Percentiles rank a stretch among this genome's conserved stretches.
Conservation (phyloP, 768 basidiomycete genomes). For the Pulveroboletus sp. region DNA sequence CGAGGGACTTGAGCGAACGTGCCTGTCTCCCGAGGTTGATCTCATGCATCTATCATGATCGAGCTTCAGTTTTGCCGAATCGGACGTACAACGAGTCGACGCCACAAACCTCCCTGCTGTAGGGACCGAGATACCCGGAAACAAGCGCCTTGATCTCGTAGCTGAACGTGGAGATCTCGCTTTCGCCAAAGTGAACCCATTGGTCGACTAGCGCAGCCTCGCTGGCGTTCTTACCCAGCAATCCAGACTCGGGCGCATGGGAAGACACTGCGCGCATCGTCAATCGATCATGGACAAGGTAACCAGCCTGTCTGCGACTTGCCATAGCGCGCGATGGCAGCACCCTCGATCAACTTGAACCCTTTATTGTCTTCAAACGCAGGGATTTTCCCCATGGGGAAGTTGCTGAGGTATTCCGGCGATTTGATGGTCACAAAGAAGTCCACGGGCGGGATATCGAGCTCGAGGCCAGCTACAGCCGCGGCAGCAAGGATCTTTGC, state of each 20-base stretch:
- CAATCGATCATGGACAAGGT: neutral
- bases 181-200: constrained; percentile 30
- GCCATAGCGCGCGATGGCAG: constrained; percentile 28
- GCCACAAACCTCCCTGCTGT: constrained; percentile 20
- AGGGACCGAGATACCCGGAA: constrained; percentile 17
- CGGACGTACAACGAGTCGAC: neutral
- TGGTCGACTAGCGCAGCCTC: constrained; percentile 30
- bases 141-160: constrained; percentile 18
- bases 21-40: constrained; percentile 16
- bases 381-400: constrained; percentile 28
- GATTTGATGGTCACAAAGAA: constrained; percentile 23
- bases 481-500: constrained; percentile 25
- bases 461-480: constrained; percentile 23
- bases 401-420: constrained; percentile 28
- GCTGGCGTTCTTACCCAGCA: constrained; percentile 20
- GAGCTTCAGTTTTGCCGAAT: neutral
- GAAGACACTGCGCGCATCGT: constrained; percentile 18
- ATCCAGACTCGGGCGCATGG: constrained; percentile 23
- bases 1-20: constrained; percentile 23
- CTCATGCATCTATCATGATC: constrained; percentile 15
- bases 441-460: constrained; percentile 22
- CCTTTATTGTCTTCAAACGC: constrained; percentile 24
- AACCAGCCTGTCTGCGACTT: neutral
- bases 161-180: constrained; percentile 23
- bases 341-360: constrained; percentile 27